phyloP scores from a whole-genome alignment of 2,329 filamentous ascomycete species.

The Boeremia exigua region DNA sequence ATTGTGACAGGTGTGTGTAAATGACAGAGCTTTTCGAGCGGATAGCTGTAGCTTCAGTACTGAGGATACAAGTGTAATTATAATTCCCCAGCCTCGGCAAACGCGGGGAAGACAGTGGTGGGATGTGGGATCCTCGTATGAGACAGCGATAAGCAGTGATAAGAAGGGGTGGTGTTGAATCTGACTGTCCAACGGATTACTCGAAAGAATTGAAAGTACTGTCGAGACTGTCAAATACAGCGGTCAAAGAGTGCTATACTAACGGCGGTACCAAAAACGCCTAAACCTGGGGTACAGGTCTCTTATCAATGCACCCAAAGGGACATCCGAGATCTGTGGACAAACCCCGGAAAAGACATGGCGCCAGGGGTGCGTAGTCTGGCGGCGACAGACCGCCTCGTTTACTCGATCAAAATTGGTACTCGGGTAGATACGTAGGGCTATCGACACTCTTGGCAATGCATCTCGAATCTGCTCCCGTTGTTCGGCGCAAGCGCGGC shows the following conservation, averaged over 20 bases:
- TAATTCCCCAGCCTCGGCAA: constrained; percentile 27
- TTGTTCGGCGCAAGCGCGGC: constrained; percentile 22
- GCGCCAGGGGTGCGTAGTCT: constrained; percentile 26
- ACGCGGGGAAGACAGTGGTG: constrained; percentile 30
- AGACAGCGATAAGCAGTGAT: constrained; percentile 45
- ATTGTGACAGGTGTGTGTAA: constrained; percentile 26
- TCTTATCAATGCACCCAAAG: constrained; percentile 41
- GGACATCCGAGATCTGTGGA: constrained; percentile 20
- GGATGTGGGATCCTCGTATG: constrained; percentile 20
- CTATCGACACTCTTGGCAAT: constrained; percentile 35
- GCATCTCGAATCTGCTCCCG: constrained; percentile 23
- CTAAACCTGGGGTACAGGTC: constrained; percentile 45
- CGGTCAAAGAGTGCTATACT: not conserved
- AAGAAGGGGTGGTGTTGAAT: constrained; percentile 30
- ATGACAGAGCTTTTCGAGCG: not conserved
- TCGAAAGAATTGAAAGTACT: not conserved
- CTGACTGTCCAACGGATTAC: constrained; percentile 12
- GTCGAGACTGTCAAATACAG: not conserved
- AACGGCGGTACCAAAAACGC: constrained; percentile 22
- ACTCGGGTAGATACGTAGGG: constrained; percentile 37
- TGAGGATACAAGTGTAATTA: constrained; percentile 2
- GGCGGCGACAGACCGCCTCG: constrained; percentile 20
- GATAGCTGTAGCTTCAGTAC: not conserved
- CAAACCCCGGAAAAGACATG: constrained; percentile 25
- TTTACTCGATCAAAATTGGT: constrained; percentile 44